Percentiles rank a stretch among this genome's conserved stretches.
Conservation (phyloP, 208 protist species). For the Acanthamoeba culbertsoni region DNA sequence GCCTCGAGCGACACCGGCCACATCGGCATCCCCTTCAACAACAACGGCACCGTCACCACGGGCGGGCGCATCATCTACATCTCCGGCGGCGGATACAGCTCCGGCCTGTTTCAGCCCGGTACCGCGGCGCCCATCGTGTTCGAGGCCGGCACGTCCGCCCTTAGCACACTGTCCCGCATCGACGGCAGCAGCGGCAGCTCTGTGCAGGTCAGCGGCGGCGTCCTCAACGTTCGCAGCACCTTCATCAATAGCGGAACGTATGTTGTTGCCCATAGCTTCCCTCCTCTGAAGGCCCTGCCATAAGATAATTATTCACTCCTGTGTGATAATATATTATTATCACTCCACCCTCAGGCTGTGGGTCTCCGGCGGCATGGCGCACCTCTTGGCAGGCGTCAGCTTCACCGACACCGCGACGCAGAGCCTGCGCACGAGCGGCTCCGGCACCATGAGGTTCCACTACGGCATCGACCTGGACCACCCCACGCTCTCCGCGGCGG, state of each 20-base stretch:
- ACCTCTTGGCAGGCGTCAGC: background rate
- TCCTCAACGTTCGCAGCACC: slow-evolving; percentile 17
- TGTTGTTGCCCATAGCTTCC: background rate
- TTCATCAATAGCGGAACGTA: background rate
- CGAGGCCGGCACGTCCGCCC: background rate
- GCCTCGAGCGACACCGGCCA: background rate
- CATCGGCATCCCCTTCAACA: slow-evolving; percentile 49
- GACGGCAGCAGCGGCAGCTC: background rate
- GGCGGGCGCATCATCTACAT: background rate
- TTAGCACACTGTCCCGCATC: background rate
- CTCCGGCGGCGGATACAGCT: slow-evolving; percentile 40
- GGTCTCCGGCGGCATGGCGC: background rate
- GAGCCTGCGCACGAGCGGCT: background rate
- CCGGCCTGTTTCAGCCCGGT: background rate
- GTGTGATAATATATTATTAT: background rate
- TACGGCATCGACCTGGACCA: background rate
- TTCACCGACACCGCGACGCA: background rate
- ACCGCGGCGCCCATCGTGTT: background rate
- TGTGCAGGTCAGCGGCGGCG: background rate
- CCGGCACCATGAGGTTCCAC: background rate
- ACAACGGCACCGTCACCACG: slow-evolving; percentile 44
- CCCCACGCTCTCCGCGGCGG: background rate
- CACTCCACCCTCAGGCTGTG: background rate
- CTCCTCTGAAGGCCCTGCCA: too few species aligned
- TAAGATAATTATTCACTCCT: too few species aligned